Conservation (phyloP, 2,329 filamentous ascomycete species). For the Rhinocladiella mackenziei region DNA sequence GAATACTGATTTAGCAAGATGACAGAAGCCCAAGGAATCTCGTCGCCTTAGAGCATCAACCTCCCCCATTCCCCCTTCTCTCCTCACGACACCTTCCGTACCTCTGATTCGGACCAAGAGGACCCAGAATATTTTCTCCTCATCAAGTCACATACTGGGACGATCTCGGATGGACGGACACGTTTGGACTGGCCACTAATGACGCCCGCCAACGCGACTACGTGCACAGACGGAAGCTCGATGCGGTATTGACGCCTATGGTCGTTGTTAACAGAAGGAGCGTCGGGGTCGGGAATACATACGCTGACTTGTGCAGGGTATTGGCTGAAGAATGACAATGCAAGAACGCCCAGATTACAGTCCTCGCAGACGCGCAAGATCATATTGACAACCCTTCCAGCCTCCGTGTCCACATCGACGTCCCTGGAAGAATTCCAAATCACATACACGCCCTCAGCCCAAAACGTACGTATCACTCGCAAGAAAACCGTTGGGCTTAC, state of each 20-base stretch:
- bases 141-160: slow-evolving; percentile 22
- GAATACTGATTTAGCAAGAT: too few relatives aligned
- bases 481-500: slow-evolving; percentile 10
- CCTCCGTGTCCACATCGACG: slow-evolving; percentile 1
- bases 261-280: slow-evolving; percentile 16
- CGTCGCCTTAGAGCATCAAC: too few relatives aligned
- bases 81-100: background rate
- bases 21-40: too few relatives aligned
- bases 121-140: slow-evolving; percentile 11
- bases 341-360: background rate
- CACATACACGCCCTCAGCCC: slow-evolving; percentile 2
- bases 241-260: slow-evolving; percentile 14
- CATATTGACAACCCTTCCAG: background rate
- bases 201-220: slow-evolving; percentile 16
- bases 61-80: background rate
- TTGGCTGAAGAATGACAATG: background rate
- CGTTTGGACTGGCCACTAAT: slow-evolving; percentile 14
- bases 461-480: slow-evolving; percentile 7
- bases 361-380: slow-evolving; percentile 1
- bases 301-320: slow-evolving; percentile 2
- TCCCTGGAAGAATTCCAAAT: slow-evolving; percentile 1
- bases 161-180: slow-evolving; percentile 16
- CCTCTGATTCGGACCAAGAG: background rate
- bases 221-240: slow-evolving; percentile 3
- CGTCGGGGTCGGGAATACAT: slow-evolving; percentile 15